Conservation (phyloP, 1,139 yeast genomes). For the Lodderomyces pseudojiufengensis region DNA sequence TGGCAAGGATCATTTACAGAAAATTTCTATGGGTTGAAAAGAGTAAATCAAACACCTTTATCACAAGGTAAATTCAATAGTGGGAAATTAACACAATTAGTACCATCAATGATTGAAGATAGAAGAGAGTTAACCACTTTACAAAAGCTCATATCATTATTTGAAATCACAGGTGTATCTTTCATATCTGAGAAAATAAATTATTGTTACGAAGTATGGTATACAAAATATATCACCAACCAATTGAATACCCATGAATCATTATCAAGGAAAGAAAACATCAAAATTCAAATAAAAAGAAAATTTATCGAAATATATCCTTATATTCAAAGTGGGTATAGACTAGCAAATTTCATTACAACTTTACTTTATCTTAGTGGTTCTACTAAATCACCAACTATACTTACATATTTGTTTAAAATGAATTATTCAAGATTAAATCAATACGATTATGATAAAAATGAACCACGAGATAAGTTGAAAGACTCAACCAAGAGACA, state of each 20-base stretch:
- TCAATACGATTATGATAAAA: slow-evolving; percentile 55
- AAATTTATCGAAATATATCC: slow-evolving; percentile 65
- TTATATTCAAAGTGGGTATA: slow-evolving; percentile 42
- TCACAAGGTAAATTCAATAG: slow-evolving; percentile 27
- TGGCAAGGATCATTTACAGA: slow-evolving; percentile 92
- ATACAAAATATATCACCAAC: slow-evolving; percentile 54
- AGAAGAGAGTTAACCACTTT: slow-evolving; percentile 49
- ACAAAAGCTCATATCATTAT: slow-evolving; percentile 59
- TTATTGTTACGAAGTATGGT: slow-evolving; percentile 58
- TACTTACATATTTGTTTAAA: slow-evolving; percentile 58
- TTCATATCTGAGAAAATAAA: slow-evolving; percentile 70
- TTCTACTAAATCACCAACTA: slow-evolving; percentile 57
- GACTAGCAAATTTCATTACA: slow-evolving; percentile 53
- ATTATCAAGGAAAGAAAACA: slow-evolving; percentile 25
- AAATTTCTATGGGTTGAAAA: slow-evolving; percentile 84
- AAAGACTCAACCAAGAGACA: slow-evolving; percentile 16
- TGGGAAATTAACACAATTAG: slow-evolving; percentile 35
- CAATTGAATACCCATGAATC: slow-evolving; percentile 35
- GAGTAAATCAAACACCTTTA: slow-evolving; percentile 48
- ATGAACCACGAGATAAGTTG: slow-evolving; percentile 47
- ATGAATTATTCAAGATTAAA: slow-evolving; percentile 70
- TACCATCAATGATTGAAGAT: slow-evolving; percentile 51
- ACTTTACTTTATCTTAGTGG: slow-evolving; percentile 70
- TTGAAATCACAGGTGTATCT: slow-evolving; percentile 64
- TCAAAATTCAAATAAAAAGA: slow-evolving; percentile 32